Conservation (phyloP, 1,284 basidiomycete genomes). For the Ganoderma lingzhi region DNA sequence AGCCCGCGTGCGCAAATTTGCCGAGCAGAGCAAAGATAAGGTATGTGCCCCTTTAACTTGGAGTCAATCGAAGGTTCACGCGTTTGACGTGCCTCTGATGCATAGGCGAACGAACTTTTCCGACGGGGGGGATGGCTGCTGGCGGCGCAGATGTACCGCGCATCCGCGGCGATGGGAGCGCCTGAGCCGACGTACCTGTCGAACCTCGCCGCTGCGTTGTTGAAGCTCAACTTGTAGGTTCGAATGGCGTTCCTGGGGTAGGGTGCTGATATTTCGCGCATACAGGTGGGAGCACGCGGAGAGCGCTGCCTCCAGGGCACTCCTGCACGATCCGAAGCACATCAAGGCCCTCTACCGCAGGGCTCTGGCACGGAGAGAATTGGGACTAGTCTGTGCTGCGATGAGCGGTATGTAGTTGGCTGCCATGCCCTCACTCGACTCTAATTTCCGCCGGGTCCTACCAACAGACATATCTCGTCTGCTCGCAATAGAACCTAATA, state of each 20-base stretch:
- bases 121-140: constrained; percentile 28
- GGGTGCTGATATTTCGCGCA: neutral
- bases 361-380: constrained; percentile 50
- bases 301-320: constrained; percentile 48
- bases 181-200: constrained; percentile 45
- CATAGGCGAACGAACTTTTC: constrained; percentile 41
- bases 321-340: constrained; percentile 50
- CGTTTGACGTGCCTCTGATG: neutral
- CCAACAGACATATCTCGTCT: neutral
- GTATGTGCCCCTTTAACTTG: neutral
- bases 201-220: constrained; percentile 50
- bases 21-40: neutral
- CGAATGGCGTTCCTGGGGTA: too few species aligned
- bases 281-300: constrained; percentile 44
- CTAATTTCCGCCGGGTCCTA: neutral
- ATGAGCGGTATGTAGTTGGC: constrained; percentile 43
- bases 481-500: neutral
- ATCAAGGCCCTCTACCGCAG: constrained; percentile 53
- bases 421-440: neutral
- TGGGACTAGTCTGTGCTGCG: constrained; percentile 45
- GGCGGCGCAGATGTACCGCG: constrained; percentile 38
- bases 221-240: constrained; percentile 49
- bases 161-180: constrained; percentile 32
- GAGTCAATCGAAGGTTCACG: neutral
- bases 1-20: neutral